Conservation (phyloP, 129 eudicot species). For the Lactuca sativa region DNA sequence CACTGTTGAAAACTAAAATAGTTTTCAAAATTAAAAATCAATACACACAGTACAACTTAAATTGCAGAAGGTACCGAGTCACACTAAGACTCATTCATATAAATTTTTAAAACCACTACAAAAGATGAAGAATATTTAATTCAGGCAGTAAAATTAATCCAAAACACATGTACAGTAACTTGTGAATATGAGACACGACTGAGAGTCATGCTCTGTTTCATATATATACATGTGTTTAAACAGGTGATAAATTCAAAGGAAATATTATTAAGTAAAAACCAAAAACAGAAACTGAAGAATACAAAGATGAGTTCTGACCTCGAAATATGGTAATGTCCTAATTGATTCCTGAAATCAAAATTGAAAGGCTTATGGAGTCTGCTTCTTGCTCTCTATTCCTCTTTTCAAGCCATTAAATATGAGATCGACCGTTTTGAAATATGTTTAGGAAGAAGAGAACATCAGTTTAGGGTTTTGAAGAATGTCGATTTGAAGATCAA, state of each 20-base stretch:
- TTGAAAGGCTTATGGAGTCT: not conserved
- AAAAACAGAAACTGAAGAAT: not conserved
- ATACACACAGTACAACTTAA: not conserved
- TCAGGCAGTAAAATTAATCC: not conserved
- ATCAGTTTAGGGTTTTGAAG: conserved; percentile 8
- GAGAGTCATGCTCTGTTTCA: not conserved
- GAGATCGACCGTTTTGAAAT: conserved; percentile 5
- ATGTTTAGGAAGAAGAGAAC: conserved; percentile 10
- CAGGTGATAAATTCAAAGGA: not conserved
- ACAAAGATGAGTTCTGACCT: not conserved
- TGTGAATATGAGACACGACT: no score
- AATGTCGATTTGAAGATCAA: conserved; percentile 13
- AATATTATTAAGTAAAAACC: not conserved
- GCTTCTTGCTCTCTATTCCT: not conserved
- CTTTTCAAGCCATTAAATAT: not conserved
- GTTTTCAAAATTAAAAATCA: not conserved
- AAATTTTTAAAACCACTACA: not conserved
- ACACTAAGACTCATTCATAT: no score
- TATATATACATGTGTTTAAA: not conserved
- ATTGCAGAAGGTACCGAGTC: not conserved
- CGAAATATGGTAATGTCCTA: not conserved
- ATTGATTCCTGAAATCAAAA: conserved; percentile 7
- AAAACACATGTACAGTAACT: not conserved
- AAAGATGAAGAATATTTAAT: not conserved
- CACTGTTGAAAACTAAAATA: not conserved